Conservation (phyloP, 2,329 filamentous ascomycete genomes). For the Decorospora gaudefroyi region DNA sequence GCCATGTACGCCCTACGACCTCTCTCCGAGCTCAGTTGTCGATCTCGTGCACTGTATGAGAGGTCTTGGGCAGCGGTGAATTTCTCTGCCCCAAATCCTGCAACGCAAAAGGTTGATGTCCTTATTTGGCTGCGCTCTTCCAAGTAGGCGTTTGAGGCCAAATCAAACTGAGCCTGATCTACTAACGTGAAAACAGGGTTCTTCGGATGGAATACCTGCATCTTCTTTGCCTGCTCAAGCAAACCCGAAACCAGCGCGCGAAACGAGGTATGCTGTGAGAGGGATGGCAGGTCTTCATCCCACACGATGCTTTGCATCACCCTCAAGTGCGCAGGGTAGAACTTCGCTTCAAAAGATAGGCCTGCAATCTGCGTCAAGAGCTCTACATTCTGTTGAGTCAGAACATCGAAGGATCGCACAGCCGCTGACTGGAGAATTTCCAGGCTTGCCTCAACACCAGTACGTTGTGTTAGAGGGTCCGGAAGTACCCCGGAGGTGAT, state of each 20-base stretch:
- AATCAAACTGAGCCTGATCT: conserved; percentile 3
- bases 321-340: conserved; percentile 51
- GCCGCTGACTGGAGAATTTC: conserved; percentile 56
- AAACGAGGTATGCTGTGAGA: conserved; percentile 42
- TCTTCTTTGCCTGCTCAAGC: conserved; percentile 27
- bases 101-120: conserved; percentile 32
- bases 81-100: conserved; percentile 42
- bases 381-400: conserved; percentile 32
- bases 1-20: conserved; percentile 18
- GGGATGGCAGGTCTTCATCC: conserved; percentile 46
- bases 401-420: conserved; percentile 53
- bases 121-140: conserved; percentile 38
- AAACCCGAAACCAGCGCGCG: conserved; percentile 26
- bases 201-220: conserved; percentile 20
- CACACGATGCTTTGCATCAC: conserved; percentile 54
- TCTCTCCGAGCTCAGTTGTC: conserved; percentile 2
- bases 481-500: conserved; percentile 59
- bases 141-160: conserved; percentile 22
- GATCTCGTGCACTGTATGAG: conserved; percentile 27
- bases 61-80: conserved; percentile 27
- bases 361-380: conserved; percentile 34
- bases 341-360: conserved; percentile 46
- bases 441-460: conserved; percentile 61
- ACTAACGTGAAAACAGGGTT: conserved; percentile 7
- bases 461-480: conserved; percentile 55